Evolutionary conservation across 352 stramenopile genomes (phyloP).

Genomic region (Phytophthora palmivora): DNA sequence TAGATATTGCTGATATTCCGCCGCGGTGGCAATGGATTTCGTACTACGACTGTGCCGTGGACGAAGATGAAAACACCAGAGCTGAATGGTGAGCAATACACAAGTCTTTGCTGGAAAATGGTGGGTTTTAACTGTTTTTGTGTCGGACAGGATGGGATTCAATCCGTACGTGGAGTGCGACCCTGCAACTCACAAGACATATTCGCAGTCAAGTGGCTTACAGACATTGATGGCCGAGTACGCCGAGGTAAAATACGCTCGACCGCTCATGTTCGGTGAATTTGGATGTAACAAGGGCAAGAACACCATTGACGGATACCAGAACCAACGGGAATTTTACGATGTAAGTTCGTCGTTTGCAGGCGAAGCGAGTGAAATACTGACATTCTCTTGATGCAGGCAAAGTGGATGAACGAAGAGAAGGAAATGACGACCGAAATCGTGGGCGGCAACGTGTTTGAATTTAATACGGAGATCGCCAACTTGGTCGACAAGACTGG

Average conservation of each 20-base stretch:
- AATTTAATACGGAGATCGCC: conserved; percentile 72
- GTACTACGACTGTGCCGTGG: conserved; percentile 72
- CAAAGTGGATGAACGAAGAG: conserved; percentile 82
- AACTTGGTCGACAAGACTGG: conserved; percentile 51
- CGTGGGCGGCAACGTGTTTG: conserved; percentile 78
- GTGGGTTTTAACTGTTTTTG: no score
- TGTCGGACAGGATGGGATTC: conserved; percentile 46
- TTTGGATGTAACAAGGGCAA: conserved; percentile 74
- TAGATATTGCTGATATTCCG: no score
- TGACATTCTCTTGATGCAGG: no score
- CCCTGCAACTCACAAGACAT: conserved; percentile 53
- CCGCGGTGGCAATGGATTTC: conserved; percentile 61
- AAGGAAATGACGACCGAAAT: conserved; percentile 68
- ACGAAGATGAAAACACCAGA: conserved; percentile 59
- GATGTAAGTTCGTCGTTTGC: conserved; percentile 49
- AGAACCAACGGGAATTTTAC: conserved; percentile 72
- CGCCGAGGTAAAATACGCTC: conserved; percentile 46
- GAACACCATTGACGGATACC: conserved; percentile 76
- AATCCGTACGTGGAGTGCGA: conserved; percentile 82
- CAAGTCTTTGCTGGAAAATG: no score
- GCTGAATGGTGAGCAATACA: conserved; percentile 72
- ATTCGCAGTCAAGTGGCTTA: conserved; percentile 62
- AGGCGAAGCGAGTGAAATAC: no score
- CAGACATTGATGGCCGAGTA: conserved; percentile 74
- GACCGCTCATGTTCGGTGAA: conserved; percentile 76